These are phyloP conservation scores for Ceratobasidium sp. DNA, from an alignment of 1,284 basidiomycete species.

Conservation along the genomic window DNA sequence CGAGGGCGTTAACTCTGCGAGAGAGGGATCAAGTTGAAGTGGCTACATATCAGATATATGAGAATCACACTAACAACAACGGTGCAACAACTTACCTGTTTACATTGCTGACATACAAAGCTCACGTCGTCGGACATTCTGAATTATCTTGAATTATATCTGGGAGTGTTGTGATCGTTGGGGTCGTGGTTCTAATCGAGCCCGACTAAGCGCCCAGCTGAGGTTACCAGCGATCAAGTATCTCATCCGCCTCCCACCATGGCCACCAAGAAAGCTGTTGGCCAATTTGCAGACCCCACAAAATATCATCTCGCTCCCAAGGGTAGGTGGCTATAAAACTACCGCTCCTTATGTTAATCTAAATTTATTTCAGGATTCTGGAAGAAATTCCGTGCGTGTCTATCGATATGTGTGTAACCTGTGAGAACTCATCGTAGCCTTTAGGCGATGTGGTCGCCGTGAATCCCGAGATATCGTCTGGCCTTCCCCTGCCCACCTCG, in stretches of 20 bases:
- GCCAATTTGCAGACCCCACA: constrained; percentile 75
- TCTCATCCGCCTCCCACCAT: constrained; percentile 58
- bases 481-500: constrained; percentile 81
- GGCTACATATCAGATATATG: constrained; percentile 62
- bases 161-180: constrained; percentile 12
- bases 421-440: not conserved
- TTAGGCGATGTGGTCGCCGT: constrained; percentile 81
- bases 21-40: constrained; percentile 86
- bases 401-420: not conserved
- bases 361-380: constrained; percentile 70
- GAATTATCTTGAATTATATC: not conserved
- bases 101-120: constrained; percentile 84
- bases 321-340: constrained; percentile 55
- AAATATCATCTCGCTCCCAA: constrained; percentile 88
- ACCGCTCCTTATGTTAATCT: not conserved
- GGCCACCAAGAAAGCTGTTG: constrained; percentile 73
- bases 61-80: not conserved
- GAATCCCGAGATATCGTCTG: constrained; percentile 92
- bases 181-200: not conserved
- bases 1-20: constrained; percentile 85
- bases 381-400: constrained; percentile 89
- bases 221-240: not conserved
- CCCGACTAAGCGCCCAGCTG: constrained; percentile 11
- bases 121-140: constrained; percentile 42
- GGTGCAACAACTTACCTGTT: constrained; percentile 58